Conservation (phyloP, 148 eudicot species). For the Heliamphora exappendiculata region DNA sequence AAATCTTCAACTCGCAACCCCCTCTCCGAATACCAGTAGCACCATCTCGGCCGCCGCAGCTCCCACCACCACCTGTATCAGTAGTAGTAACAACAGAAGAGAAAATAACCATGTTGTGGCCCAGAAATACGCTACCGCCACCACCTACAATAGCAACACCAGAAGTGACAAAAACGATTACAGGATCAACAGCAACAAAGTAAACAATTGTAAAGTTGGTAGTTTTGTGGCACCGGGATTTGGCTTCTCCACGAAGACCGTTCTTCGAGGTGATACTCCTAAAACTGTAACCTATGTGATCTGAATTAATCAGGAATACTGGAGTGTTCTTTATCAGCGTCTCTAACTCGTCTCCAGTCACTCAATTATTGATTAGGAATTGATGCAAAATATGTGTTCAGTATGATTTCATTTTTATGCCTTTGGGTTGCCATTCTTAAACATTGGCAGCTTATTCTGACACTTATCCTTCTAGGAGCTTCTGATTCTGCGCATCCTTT, state of each 20-base stretch:
- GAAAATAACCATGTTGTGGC: neutral
- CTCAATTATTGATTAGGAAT: too few relatives aligned
- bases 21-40: slow-evolving; percentile 1
- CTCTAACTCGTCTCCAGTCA: too few relatives aligned
- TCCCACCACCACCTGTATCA: neutral
- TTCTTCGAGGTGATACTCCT: slow-evolving; percentile 32
- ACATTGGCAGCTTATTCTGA: neutral
- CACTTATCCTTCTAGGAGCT: neutral
- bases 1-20: slow-evolving; percentile 13
- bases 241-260: slow-evolving; percentile 39
- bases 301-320: neutral
- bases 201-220: slow-evolving; percentile 4
- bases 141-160: neutral
- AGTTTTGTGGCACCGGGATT: slow-evolving; percentile 16
- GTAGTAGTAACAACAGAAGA: neutral
- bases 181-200: slow-evolving; percentile 4
- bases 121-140: neutral
- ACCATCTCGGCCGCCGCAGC: neutral
- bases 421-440: neutral
- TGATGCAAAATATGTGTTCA: neutral
- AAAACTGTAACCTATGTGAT: neutral
- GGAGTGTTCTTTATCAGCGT: too few relatives aligned
- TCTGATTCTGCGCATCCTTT: too few relatives aligned
- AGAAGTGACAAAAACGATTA: neutral
- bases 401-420: neutral